Evolutionary conservation across 2,329 filamentous ascomycete species (phyloP).

Genomic region (Sporothrix mexicana): DNA sequence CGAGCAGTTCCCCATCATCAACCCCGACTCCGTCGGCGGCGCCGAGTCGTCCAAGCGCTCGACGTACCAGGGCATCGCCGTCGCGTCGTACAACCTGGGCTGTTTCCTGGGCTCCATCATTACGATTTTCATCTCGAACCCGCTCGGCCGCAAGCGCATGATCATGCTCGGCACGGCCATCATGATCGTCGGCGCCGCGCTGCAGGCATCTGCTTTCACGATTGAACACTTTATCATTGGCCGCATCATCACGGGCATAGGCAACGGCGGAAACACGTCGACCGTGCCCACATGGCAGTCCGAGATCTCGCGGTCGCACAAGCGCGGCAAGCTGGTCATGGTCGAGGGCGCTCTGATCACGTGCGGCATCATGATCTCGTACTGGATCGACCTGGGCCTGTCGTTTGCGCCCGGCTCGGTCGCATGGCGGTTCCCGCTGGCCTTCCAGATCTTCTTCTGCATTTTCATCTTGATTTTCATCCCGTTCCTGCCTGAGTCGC

Average conservation of each 20-base stretch:
- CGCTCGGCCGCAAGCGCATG: constrained; percentile 50
- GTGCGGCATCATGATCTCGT: constrained; percentile 61
- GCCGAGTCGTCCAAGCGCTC: constrained; percentile 51
- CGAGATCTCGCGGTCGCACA: constrained; percentile 62
- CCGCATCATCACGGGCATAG: constrained; percentile 53
- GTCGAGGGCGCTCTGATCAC: constrained; percentile 65
- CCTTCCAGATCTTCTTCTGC: constrained; percentile 64
- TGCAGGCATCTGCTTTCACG: constrained; percentile 49
- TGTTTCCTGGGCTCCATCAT: constrained; percentile 44
- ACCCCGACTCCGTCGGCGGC: constrained; percentile 48
- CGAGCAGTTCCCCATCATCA: constrained; percentile 58
- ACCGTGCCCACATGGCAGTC: constrained; percentile 66
- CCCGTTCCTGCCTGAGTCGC: constrained; percentile 59
- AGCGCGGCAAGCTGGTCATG: constrained; percentile 66
- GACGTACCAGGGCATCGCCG: constrained; percentile 54
- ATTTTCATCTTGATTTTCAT: constrained; percentile 61
- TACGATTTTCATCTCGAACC: constrained; percentile 48
- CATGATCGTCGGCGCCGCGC: constrained; percentile 52
- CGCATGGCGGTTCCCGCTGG: constrained; percentile 66
- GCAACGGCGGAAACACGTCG: constrained; percentile 50
- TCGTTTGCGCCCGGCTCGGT: constrained; percentile 58
- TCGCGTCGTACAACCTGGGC: constrained; percentile 46
- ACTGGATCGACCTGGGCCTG: constrained; percentile 66
- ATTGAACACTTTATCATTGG: constrained; percentile 53
- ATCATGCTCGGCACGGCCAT: constrained; percentile 50